Base-by-base conservation (phyloP, 75 land plant genomes). In the Picea sitchensis region DNA sequence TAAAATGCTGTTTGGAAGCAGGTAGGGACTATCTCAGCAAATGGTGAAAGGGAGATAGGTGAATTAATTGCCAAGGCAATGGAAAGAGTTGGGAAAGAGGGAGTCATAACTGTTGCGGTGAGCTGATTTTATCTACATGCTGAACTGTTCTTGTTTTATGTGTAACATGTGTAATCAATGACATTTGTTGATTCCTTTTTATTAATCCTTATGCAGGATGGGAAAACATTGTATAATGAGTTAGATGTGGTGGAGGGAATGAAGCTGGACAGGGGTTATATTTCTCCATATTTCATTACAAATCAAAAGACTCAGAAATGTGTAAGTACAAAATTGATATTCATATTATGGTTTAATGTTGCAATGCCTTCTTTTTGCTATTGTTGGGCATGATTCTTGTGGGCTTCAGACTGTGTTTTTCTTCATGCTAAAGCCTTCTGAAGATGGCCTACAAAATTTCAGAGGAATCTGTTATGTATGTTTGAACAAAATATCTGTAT, bases 81-180 rank as follows among this genome's bases (percentile, higher is more conserved):
- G 96, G 96, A 91, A 79, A 93, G 88, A 87, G 98, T 93, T 20
- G 98, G 98, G 68, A 95, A 95, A 79, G 98, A 95, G 76, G 98
- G 98, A 51, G 98, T 95, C 11, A 95, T 95, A 44, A 95, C 98
- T 15, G 86, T 95, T 69, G 59, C 84, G 18, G 98, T 91, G 86
- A 86, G 92, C 82, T 74, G 17, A 12, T 54, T 30, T 69, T 14
- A 3, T 3, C 68, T 51, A 9, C 11, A 51, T 51, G 54, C 54
- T 0, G 56, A 74, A 61, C 8, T 23, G 32, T 41, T 60, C 63
- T 13, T 47, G 67, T 20, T 30, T 14, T 44, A n/a, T 9, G 60
- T 17, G 17, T 5, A 64, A 60, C 59, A 32, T 51, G 17, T 26
- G 6, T 41, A 34, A 18, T 78, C 54, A n/a, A 5, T n/a, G 0